These are phyloP conservation scores for Maudiozyma saulgeensis DNA, from an alignment of 805 yeast genomes.

Conservation along the genomic window DNA sequence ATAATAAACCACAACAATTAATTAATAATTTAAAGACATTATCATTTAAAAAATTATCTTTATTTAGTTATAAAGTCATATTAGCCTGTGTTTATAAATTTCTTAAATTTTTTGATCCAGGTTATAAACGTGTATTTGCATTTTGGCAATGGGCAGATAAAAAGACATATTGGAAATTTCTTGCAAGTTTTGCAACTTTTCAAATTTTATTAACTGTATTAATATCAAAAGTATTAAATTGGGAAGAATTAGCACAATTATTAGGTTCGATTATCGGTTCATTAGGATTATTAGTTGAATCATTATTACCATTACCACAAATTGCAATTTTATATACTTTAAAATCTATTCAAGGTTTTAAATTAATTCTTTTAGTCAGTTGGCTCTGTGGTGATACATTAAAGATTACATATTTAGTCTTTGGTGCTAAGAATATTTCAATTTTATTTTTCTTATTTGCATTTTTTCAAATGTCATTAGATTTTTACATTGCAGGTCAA, in stretches of 20 bases:
- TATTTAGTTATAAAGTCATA: slow-evolving; percentile 19
- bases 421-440: slow-evolving; percentile 65
- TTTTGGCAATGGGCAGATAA: slow-evolving; percentile 86
- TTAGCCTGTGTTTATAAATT: slow-evolving; percentile 30
- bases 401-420: slow-evolving; percentile 64
- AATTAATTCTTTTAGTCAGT: slow-evolving; percentile 60
- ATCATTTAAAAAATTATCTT: slow-evolving; percentile 14
- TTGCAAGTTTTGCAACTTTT: slow-evolving; percentile 36
- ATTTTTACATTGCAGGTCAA: slow-evolving; percentile 63
- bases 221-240: slow-evolving; percentile 26
- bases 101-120: slow-evolving; percentile 60
- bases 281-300: slow-evolving; percentile 61
- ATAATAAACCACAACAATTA: slow-evolving; percentile 12
- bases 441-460: slow-evolving; percentile 59
- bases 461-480: slow-evolving; percentile 66
- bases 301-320: slow-evolving; percentile 68
- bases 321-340: slow-evolving; percentile 57
- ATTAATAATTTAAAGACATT: slow-evolving; percentile 24
- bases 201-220: slow-evolving; percentile 29
- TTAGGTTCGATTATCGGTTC: slow-evolving; percentile 46
- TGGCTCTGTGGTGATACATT: slow-evolving; percentile 88
- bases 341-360: slow-evolving; percentile 68
- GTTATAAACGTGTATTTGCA: slow-evolving; percentile 49
- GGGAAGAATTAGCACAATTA: slow-evolving; percentile 46
- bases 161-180: slow-evolving; percentile 51